phyloP scores from a whole-genome alignment of 106 monocot genomes.

The Chionographis japonica region DNA sequence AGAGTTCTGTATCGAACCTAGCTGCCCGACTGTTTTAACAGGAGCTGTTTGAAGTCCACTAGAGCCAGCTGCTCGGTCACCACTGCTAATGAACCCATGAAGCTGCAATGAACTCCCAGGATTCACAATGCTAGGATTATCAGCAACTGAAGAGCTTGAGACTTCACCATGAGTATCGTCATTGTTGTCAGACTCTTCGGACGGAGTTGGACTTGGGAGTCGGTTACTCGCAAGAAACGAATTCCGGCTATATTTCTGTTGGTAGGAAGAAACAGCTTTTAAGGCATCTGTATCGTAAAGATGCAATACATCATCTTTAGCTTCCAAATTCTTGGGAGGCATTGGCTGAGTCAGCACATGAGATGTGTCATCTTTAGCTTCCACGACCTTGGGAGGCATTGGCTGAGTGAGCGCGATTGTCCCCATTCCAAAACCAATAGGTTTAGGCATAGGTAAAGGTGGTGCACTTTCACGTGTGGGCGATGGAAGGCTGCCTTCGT shows the following conservation, averaged over 20 bases:
- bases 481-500: slow-evolving; percentile 87
- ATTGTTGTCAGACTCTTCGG: slow-evolving; percentile 55
- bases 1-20: slow-evolving; percentile 9
- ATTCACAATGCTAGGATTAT: neutral
- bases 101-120: neutral
- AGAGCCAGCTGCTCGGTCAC: neutral
- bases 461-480: slow-evolving; percentile 58
- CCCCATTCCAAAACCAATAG: slow-evolving; percentile 21
- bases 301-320: slow-evolving; percentile 15
- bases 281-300: slow-evolving; percentile 63
- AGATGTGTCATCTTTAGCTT: slow-evolving; percentile 5
- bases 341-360: slow-evolving; percentile 3
- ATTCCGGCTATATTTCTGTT: slow-evolving; percentile 59
- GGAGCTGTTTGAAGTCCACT: slow-evolving; percentile 5
- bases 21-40: slow-evolving; percentile 11
- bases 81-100: slow-evolving; percentile 12
- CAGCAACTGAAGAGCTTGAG: slow-evolving; percentile 47
- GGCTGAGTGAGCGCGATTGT: slow-evolving; percentile 5
- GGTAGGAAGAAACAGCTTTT: slow-evolving; percentile 78
- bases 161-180: slow-evolving; percentile 55
- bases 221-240: slow-evolving; percentile 36
- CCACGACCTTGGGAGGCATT: slow-evolving; percentile 7
- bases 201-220: slow-evolving; percentile 95
- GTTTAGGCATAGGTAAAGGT: slow-evolving; percentile 30
- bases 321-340: slow-evolving; percentile 8